A percentile compares a stretch with the other conserved stretches of the same genome.
These are phyloP conservation scores for Sporisorium exsertum DNA, from an alignment of 1,284 basidiomycete species.

Conservation along the genomic window DNA sequence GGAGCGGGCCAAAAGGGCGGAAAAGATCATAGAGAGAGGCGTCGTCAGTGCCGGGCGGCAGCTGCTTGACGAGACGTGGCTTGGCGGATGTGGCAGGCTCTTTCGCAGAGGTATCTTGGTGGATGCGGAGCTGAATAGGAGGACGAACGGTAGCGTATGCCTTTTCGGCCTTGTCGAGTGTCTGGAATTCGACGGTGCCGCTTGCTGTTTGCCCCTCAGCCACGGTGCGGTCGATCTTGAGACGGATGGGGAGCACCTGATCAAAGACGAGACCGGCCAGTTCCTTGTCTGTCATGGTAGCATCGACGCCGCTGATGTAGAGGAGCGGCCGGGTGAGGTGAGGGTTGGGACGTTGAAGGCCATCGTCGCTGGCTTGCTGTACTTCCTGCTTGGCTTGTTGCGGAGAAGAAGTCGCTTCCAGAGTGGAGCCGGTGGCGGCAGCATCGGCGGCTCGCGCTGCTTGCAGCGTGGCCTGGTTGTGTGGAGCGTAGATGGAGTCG, in stretches of 20 bases:
- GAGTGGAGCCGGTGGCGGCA: neutral
- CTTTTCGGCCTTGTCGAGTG: slow-evolving; percentile 60
- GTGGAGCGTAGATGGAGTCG: slow-evolving; percentile 58
- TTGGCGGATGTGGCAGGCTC: slow-evolving; percentile 51
- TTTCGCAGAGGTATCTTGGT: slow-evolving; percentile 12
- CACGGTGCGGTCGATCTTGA: slow-evolving; percentile 53
- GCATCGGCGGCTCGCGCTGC: slow-evolving; percentile 28
- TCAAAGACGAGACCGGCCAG: slow-evolving; percentile 53
- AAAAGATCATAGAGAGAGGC: slow-evolving; percentile 59
- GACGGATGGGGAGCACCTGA: slow-evolving; percentile 52
- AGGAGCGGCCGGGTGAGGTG: slow-evolving; percentile 52
- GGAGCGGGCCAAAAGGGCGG: slow-evolving; percentile 58
- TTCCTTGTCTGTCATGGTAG: slow-evolving; percentile 52
- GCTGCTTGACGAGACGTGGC: slow-evolving; percentile 61
- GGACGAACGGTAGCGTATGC: slow-evolving; percentile 57
- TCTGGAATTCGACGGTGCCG: slow-evolving; percentile 64
- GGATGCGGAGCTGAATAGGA: slow-evolving; percentile 45
- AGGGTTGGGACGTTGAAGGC: slow-evolving; percentile 39
- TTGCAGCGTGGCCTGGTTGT: slow-evolving; percentile 48
- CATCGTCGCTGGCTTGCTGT: slow-evolving; percentile 5
- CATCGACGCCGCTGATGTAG: slow-evolving; percentile 52
- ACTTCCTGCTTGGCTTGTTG: slow-evolving; percentile 6
- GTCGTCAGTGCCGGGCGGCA: slow-evolving; percentile 53
- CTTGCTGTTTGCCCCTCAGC: slow-evolving; percentile 28
- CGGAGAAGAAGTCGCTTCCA: neutral